Evolutionary conservation across 306 rosid genomes (phyloP), one percentile per base, ranked within the genome.

Genomic region (Cucumis hystrix): DNA sequence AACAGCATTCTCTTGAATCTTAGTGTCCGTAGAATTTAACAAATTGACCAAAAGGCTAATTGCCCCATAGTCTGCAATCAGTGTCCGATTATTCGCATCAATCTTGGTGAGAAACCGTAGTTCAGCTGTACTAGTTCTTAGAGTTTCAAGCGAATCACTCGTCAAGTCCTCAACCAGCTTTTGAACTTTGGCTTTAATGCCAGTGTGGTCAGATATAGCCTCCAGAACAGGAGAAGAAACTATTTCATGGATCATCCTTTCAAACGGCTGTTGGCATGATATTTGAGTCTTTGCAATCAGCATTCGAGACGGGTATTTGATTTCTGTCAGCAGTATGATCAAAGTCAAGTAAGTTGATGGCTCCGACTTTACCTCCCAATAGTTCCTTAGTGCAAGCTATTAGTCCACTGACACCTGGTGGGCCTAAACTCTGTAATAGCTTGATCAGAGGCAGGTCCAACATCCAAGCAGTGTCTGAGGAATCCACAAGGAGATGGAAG

Each of bases 1-100:
- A 67, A 95, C 99, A 62, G 99, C 91, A 89, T 95, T 90, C 83
- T 95, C 99, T 89, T 92, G 99, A 80, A 95, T 83, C 33, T 18
- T 69, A 40, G 83, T 5, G 78, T 95, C 99, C 15, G 79, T 12
- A 40, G 93, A 92, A 68, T 70, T 78, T 64, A 95, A 97, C 76
- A 95, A 81, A 18, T 90, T 84, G 70, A 95, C 99, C 79, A 95
- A 86, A 72, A 92, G 18, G 80, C 13, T 79, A 72, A 95, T 89
- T 77, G 97, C 93, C 69, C 99, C 97, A 77, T 92, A 87, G 77
- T 81, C 88, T 68, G 97, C 97, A 83, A 95, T 95, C 25, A 91
- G 96, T 81, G 91, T 92, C 74, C 99, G 84, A 76, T 92, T 95
- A 81, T 95, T 95, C 90, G 88, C 88, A 60, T 86, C 88, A 77